These are phyloP conservation scores for Cutaneotrichosporon dermatis DNA, from an alignment of 1,284 basidiomycete species.

Conservation along the genomic window DNA sequence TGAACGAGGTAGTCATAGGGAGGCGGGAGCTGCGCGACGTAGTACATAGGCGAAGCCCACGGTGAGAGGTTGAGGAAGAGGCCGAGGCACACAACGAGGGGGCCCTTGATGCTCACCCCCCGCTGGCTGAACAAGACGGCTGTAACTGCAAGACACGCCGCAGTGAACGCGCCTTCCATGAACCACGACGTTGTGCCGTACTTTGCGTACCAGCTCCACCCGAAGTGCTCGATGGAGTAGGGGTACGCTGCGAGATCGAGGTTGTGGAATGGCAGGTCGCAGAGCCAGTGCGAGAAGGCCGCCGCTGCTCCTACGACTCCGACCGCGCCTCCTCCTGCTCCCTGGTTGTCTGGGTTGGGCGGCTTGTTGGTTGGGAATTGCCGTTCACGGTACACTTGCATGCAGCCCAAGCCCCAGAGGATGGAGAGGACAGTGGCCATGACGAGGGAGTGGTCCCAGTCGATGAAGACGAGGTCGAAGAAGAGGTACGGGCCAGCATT, in stretches of 20 bases:
- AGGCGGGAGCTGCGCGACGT: not conserved
- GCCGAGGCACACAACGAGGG: not conserved
- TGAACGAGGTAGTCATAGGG: not conserved
- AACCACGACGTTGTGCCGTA: not conserved
- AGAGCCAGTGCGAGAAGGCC: conserved; percentile 3
- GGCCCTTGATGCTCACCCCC: not conserved
- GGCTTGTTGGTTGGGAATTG: too few species aligned
- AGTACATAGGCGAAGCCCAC: conserved; percentile 2
- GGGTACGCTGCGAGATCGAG: conserved; percentile 5
- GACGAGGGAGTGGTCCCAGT: conserved; percentile 6
- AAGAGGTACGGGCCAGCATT: conserved; percentile 4
- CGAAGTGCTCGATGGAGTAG: not conserved
- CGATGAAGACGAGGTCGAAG: conserved; percentile 8
- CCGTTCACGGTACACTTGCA: too few species aligned
- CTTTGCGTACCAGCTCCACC: not conserved
- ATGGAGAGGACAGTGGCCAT: not conserved
- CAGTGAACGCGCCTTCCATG: conserved; percentile 1
- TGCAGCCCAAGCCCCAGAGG: not conserved
- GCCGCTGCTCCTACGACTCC: not conserved
- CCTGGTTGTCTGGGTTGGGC: too few species aligned
- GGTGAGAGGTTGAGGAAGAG: not conserved
- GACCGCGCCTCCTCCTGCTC: not conserved
- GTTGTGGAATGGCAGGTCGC: conserved; percentile 4
- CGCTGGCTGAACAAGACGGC: not conserved
- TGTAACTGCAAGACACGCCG: not conserved